Evolutionary conservation across 495 filamentous ascomycete genomes (phyloP), one percentile per base, ranked within the genome.

Genomic region (Lasiosphaeris hirsuta): DNA sequence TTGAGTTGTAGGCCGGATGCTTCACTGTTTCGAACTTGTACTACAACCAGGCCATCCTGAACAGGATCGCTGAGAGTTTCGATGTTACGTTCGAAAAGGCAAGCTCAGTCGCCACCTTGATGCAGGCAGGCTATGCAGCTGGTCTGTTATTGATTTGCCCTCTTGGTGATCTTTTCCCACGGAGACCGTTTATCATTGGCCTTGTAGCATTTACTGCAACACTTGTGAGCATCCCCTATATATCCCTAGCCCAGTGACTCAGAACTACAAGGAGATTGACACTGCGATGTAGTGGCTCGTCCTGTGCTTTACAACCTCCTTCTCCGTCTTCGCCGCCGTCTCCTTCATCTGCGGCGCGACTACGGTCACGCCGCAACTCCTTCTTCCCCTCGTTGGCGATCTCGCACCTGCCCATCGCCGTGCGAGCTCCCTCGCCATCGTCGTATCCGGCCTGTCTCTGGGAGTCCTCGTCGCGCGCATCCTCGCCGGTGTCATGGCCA

Each of bases 311-410:
- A 92, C 90, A 0, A 71, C 72, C 9, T 81, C 77, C 1, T 89
- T 90, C 62, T 58, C 73, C 1, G 74, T 78, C 19, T 93, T 95
- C 70, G 73, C 81, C 3, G 82, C 75, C 10, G 72, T 93, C 53
- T 89, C 85, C 13, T 92, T 86, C 67, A 65, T 93, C 38, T 81
- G 81, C 19, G 84, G 84, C 11, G 61, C 89, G n/a, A 84, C 87
- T 9, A 95, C 90, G 2, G 89, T 95, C 4, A 93, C 90, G 10
- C 90, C 90, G 0, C 89, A 94, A 71, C 78, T 91, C 48, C 87
- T 93, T 86, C 85, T 95, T 14, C 90, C 90, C 0, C 73, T 95
- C 0, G 89, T 92, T 4, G 89, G 89, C 17, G 89, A 93, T 64
- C 84, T 93, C 23, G 88, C 89, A 0, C 90, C 90, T 0, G 77